These are phyloP conservation scores for Gryganskiella cystojenkinii DNA, from an alignment of 192 early-diverging fungal species.

Conservation along the genomic window DNA sequence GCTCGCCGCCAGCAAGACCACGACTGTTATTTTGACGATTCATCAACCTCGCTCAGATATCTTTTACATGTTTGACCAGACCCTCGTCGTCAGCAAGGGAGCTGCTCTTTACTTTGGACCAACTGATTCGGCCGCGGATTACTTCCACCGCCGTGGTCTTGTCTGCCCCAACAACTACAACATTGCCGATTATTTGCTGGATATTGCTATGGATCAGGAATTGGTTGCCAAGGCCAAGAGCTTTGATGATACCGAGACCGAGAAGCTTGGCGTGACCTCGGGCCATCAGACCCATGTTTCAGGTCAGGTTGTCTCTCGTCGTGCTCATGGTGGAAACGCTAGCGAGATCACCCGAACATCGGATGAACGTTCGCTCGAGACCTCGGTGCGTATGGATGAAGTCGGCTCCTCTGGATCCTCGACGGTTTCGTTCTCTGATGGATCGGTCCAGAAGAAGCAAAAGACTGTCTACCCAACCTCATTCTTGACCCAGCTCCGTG, in stretches of 20 bases:
- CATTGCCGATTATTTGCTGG: constrained; percentile 88
- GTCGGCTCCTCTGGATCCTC: constrained; percentile 8
- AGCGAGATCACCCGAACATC: constrained; percentile 22
- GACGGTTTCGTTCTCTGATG: neutral
- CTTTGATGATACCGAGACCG: neutral
- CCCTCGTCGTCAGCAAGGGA: constrained; percentile 88
- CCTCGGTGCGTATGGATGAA: constrained; percentile 12
- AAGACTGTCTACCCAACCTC: constrained; percentile 45
- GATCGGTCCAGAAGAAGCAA: neutral
- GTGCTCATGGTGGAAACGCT: constrained; percentile 1
- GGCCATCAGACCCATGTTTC: constrained; percentile 13
- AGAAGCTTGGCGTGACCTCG: constrained; percentile 4
- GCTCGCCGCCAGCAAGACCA: constrained; percentile 70
- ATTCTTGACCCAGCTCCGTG: constrained; percentile 74
- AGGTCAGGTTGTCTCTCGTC: constrained; percentile 12
- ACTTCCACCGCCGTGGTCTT: constrained; percentile 84
- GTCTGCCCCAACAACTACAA: constrained; percentile 90
- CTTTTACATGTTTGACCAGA: constrained; percentile 89
- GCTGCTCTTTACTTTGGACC: constrained; percentile 87
- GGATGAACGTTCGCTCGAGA: constrained; percentile 6
- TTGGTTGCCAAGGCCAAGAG: constrained; percentile 14
- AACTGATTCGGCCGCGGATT: constrained; percentile 65
- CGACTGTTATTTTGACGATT: constrained; percentile 91
- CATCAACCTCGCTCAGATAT: constrained; percentile 97
- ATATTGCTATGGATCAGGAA: constrained; percentile 67